phyloP scores from a whole-genome alignment of 768 basidiomycete species.

The Xerocomellus amylosporus region DNA sequence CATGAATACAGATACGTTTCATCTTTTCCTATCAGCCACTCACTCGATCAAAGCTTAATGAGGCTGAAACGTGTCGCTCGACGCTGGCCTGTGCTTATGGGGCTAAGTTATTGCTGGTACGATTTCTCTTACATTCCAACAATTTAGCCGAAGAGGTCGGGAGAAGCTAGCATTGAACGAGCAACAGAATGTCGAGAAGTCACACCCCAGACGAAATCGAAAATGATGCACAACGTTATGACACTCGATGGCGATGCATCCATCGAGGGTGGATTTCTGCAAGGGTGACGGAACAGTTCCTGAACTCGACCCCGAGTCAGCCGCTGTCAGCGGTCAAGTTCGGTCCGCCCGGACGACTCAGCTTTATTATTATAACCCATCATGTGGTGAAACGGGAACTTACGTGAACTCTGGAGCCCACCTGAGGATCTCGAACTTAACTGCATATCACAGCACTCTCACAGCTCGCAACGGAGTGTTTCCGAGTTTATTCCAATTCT shows the following conservation, averaged over 20 bases:
- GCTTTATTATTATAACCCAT: constrained; percentile 7
- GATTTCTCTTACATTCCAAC: constrained; percentile 5
- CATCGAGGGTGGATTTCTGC: background rate
- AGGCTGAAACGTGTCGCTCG: constrained; percentile 26
- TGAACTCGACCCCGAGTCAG: background rate
- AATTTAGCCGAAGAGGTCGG: constrained; percentile 14
- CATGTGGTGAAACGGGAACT: constrained; percentile 12
- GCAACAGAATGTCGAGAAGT: background rate
- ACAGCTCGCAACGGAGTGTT: constrained; percentile 2
- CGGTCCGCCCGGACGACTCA: background rate
- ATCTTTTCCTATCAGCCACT: constrained; percentile 9
- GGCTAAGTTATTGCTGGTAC: background rate
- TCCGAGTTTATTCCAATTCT: constrained; percentile 11
- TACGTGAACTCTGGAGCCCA: constrained; percentile 8
- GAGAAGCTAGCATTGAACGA: background rate
- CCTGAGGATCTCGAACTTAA: background rate
- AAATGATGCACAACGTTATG: background rate
- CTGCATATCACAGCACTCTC: constrained; percentile 6
- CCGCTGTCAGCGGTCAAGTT: background rate
- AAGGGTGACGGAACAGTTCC: background rate
- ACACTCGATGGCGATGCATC: constrained; percentile 4
- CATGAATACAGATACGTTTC: constrained; percentile 17
- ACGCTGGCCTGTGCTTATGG: constrained; percentile 9
- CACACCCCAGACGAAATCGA: background rate
- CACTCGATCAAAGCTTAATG: constrained; percentile 18